Conservation (phyloP, 2,329 filamentous ascomycete genomes). For the Phialophora tarda region DNA sequence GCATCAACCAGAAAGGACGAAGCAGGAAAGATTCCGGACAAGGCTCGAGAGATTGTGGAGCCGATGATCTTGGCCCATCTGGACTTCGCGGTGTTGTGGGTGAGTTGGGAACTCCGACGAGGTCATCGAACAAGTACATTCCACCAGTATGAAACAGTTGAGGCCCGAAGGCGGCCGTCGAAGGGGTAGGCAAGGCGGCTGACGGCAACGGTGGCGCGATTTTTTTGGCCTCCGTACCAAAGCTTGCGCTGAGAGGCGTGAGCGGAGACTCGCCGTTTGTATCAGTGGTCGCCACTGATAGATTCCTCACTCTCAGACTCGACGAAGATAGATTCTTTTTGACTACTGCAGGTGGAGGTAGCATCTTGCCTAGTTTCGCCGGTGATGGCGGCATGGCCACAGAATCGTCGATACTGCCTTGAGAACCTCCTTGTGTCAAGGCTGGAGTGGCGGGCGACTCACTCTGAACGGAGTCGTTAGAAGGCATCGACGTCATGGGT, state of each 20-base stretch:
- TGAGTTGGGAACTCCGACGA: slow-evolving; percentile 70
- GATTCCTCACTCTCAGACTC: slow-evolving; percentile 72
- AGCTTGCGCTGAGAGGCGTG: slow-evolving; percentile 74
- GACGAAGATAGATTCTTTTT: slow-evolving; percentile 74
- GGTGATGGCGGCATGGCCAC: slow-evolving; percentile 45
- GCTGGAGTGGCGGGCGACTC: slow-evolving; percentile 50
- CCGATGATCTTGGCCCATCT: slow-evolving; percentile 60
- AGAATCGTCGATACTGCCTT: slow-evolving; percentile 50
- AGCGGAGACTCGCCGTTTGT: slow-evolving; percentile 71
- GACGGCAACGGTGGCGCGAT: slow-evolving; percentile 56
- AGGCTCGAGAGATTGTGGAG: slow-evolving; percentile 79
- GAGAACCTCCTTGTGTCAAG: slow-evolving; percentile 52
- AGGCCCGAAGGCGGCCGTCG: slow-evolving; percentile 64
- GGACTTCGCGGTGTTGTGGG: slow-evolving; percentile 63
- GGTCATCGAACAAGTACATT: slow-evolving; percentile 80
- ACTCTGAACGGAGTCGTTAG: slow-evolving; percentile 46
- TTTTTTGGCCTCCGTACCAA: slow-evolving; percentile 57
- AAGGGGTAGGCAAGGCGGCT: slow-evolving; percentile 71
- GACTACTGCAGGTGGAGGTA: slow-evolving; percentile 45
- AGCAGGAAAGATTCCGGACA: slow-evolving; percentile 88
- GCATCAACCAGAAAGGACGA: slow-evolving; percentile 98
- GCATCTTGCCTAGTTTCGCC: slow-evolving; percentile 32
- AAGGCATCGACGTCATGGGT: slow-evolving; percentile 33
- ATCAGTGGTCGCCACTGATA: slow-evolving; percentile 68
- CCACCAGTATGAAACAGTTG: slow-evolving; percentile 67